Evolutionary conservation across 179 eudicot species (phyloP).

Genomic region (Silene noctiflora): DNA sequence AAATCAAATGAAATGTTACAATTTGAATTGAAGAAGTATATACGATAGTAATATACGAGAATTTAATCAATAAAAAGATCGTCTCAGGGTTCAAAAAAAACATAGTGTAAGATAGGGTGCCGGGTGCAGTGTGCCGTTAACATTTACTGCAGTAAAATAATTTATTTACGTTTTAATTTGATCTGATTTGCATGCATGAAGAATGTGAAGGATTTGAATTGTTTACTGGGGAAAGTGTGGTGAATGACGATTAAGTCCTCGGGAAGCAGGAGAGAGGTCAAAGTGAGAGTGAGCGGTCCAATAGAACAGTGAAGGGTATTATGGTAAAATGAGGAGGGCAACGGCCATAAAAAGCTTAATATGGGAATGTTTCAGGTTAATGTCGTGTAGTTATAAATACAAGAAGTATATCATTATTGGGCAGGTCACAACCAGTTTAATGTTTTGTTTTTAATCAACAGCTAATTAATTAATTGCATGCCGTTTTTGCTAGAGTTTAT

Average conservation of each 20-base stretch:
- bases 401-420: no score
- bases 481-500: no score
- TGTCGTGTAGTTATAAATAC: not conserved
- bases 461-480: no score
- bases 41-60: no score
- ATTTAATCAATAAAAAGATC: no score
- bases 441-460: no score
- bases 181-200: constrained; percentile 18
- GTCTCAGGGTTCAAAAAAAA: no score
- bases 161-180: not conserved
- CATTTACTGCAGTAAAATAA: constrained; percentile 10
- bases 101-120: no score
- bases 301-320: not conserved
- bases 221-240: constrained; percentile 2
- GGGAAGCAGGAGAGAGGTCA: not conserved
- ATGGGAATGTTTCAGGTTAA: constrained; percentile 31
- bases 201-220: not conserved
- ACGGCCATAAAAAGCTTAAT: constrained; percentile 28
- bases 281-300: no score
- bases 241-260: constrained; percentile 8
- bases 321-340: constrained; percentile 19
- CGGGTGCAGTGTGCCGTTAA: constrained; percentile 24
- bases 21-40: no score
- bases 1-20: no score
- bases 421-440: no score